Conservation (phyloP, 441 rosid genomes). For the Aleurites moluccanus region DNA sequence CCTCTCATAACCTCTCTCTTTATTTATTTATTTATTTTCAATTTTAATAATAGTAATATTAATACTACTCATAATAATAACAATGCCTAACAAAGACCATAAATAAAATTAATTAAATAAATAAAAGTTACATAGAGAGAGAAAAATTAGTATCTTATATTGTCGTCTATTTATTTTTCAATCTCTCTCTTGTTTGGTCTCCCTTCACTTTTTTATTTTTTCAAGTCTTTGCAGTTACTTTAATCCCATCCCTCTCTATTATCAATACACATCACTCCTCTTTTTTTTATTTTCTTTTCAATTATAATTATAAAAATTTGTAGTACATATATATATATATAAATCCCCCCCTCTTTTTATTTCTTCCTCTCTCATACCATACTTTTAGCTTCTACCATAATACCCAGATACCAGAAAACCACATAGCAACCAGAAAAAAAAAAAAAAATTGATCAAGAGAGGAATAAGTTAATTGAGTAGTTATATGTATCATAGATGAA, state of each 20-base stretch:
- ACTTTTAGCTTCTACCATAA: too few relatives aligned
- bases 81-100: neutral
- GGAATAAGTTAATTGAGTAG: neutral
- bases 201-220: conserved; percentile 1
- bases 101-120: too few relatives aligned
- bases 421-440: too few relatives aligned
- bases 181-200: neutral
- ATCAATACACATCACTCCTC: conserved; percentile 15
- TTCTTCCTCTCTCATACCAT: neutral
- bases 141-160: conserved; percentile 14
- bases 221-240: conserved; percentile 38
- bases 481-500: too few relatives aligned
- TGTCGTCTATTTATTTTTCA: conserved; percentile 18
- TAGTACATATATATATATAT: conserved; percentile 16
- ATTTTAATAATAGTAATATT: too few relatives aligned
- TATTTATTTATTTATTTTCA: neutral
- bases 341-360: neutral
- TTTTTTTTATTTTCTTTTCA: neutral
- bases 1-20: too few relatives aligned
- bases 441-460: too few relatives aligned
- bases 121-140: too few relatives aligned
- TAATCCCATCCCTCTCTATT: conserved; percentile 19
- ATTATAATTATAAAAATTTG: too few relatives aligned
- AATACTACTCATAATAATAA: neutral
- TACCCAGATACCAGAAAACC: too few relatives aligned